Evolutionary conservation across 2,329 filamentous ascomycete genomes (phyloP), one percentile per base, ranked within the genome.

Genomic region (Fusarium chaquense): DNA sequence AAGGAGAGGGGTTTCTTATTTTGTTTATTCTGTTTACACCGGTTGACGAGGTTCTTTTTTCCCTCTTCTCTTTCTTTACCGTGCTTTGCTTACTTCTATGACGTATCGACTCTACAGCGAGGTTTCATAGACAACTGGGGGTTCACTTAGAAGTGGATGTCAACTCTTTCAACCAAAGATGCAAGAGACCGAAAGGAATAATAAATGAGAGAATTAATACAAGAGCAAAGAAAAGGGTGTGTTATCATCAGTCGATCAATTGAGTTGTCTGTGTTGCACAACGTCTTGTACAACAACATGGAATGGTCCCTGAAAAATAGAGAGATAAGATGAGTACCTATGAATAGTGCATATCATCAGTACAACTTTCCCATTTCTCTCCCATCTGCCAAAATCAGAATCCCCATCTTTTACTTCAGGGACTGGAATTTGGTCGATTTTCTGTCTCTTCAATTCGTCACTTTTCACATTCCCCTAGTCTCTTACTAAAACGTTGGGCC

Each of bases 61-160:
- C 24, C 26, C 33, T 45, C 33, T 67, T 33, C 20, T 49, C 13
- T 30, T 16, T 20, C 6, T 28, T 24, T 51, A 20, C 12, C 30
- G 28, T 24, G n/a, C 6, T 11, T 12, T 43, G 43, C 50, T 53
- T 62, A 47, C 41, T 22, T 69, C 64, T 58, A 71, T 71, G 68
- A 71, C 68, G 68, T 71, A 43, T 62, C 32, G 41, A 71, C 30
- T 8, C 16, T 47, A 5, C 0, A 6, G 11, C 26, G 1, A 38
- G 15, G 38, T n/a, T 30, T 30, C 13, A 41, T 11, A 12, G 24
- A 18, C 12, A 46, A 20, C 12, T 46, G n/a, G 44, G 49, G 26
- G n/a, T 28, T 26, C 4, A 26, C 24, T 26, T 16, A 5, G 47
- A 22, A 18, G 44, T 47, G 38, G 22, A 68, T 43, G 28, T 16